Base-by-base conservation (phyloP, 2,329 filamentous ascomycete species). In the Rhynchosporium graminicola region DNA sequence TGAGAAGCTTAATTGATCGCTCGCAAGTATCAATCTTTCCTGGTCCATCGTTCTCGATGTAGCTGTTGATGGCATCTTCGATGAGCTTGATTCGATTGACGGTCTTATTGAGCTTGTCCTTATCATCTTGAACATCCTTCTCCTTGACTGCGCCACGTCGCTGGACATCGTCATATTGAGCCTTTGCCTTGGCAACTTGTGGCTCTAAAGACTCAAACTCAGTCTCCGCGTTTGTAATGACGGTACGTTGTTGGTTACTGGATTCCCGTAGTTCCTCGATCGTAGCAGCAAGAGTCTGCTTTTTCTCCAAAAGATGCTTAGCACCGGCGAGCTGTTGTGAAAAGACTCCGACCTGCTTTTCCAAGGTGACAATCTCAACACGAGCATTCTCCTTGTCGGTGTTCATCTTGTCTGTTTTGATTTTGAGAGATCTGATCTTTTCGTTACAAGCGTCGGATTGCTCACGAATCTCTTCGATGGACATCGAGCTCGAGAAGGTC, bases 401-500 rank as follows among this genome's bases (percentile, higher is more conserved):
- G 0, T 82, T 84, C 38, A 96, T 76, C 69, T 89, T 90, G 6
- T 82, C 76, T 12, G 94, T 81, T 48, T 80, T 83, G 47, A 80
- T 80, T 72, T 90, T 92, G 33, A 87, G 77, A 28, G 78, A 77
- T 60, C 88, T 85, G 67, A 87, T 82, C 72, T 90, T 86, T 64
- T 92, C 90, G 26, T 83, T 83, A 61, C 88, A 82, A 20, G 79
- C 77, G 54, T 86, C 85, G 65, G 92, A 85, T 54, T 92, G 85
- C 59, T 90, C 87, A 69, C 95, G 90, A 59, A 98, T 92, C 68
- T 95, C 90, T 59, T 96, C 90, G 6, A 92, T 83, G 36, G 90
- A 90, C 65, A 91, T 86, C 13, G 85, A 83, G 9, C 82, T 75
- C 31, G 82, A 80, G 13, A 87, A 84, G 71, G 89, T 86, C 72